phyloP scores from a whole-genome alignment of 192 early-diverging fungal genomes.

The Umbelopsis sp. region DNA sequence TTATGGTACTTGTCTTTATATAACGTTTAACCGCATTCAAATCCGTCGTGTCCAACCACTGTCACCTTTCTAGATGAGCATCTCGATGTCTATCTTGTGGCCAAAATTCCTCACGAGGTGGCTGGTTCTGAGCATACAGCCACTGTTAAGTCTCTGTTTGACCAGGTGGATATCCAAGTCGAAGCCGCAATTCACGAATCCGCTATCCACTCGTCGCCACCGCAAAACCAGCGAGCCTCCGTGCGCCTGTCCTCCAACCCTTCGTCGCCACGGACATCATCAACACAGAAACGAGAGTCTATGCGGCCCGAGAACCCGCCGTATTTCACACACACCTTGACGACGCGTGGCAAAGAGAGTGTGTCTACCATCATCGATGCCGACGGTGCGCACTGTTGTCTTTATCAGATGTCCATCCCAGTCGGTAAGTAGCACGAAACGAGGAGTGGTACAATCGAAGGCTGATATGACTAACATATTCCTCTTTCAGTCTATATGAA shows the following conservation, averaged over 20 bases:
- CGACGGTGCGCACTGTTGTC: constrained; percentile 48
- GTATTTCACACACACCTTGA: constrained; percentile 54
- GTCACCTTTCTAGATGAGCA: constrained; percentile 32
- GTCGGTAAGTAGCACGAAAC: constrained; percentile 48
- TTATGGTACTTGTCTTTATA: constrained; percentile 28
- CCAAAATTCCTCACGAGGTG: constrained; percentile 20
- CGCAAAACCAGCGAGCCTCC: not conserved
- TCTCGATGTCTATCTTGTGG: constrained; percentile 29
- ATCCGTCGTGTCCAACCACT: too few relatives aligned
- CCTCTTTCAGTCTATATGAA: constrained; percentile 36
- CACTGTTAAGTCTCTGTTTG: constrained; percentile 45
- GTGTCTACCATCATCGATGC: constrained; percentile 41
- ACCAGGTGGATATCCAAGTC: constrained; percentile 55
- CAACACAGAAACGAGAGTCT: constrained; percentile 20
- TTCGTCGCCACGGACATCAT: not conserved
- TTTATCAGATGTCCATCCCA: constrained; percentile 55
- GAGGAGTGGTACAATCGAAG: not conserved
- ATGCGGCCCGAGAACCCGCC: constrained; percentile 28
- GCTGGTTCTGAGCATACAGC: constrained; percentile 33
- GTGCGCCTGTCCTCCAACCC: constrained; percentile 10
- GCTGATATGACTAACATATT: not conserved
- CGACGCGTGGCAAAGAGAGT: constrained; percentile 42
- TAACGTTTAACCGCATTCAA: not conserved
- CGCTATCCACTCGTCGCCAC: constrained; percentile 11
- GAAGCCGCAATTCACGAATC: constrained; percentile 56